These are phyloP conservation scores for Dissoconium aciculare DNA, from an alignment of 2,329 filamentous ascomycete genomes.

Conservation along the genomic window DNA sequence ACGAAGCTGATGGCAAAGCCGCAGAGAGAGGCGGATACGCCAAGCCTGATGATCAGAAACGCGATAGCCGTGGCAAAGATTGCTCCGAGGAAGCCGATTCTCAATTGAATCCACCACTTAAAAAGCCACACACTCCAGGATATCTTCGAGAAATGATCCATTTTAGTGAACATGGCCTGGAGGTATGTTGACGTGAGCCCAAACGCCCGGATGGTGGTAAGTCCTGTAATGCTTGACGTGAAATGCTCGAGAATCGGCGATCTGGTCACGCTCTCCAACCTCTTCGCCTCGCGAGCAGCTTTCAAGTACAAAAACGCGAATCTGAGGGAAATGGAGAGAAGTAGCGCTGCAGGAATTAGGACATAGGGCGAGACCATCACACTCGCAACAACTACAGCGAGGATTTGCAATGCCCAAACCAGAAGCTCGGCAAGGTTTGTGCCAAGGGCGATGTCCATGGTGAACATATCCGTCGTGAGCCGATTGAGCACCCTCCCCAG, in stretches of 20 bases:
- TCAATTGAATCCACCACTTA: slow-evolving; percentile 1
- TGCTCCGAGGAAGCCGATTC: neutral
- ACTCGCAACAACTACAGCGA: slow-evolving; percentile 3
- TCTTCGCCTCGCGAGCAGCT: slow-evolving; percentile 3
- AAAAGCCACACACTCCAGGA: neutral
- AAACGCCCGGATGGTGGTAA: slow-evolving; percentile 1
- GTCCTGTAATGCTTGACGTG: slow-evolving; percentile 1
- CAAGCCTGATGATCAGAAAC: slow-evolving; percentile 1
- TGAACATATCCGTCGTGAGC: slow-evolving; percentile 88
- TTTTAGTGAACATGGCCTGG: neutral
- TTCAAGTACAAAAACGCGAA: slow-evolving; percentile 1
- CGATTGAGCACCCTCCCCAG: slow-evolving; percentile 88
- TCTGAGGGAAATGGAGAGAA: slow-evolving; percentile 1
- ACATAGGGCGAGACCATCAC: slow-evolving; percentile 1
- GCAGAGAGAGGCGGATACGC: neutral
- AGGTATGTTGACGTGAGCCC: neutral
- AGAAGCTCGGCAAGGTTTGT: slow-evolving; percentile 4
- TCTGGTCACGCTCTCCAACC: slow-evolving; percentile 3
- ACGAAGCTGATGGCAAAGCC: slow-evolving; percentile 1
- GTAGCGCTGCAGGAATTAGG: slow-evolving; percentile 2
- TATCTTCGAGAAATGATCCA: neutral
- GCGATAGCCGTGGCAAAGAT: neutral
- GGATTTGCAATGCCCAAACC: slow-evolving; percentile 2
- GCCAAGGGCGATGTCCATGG: slow-evolving; percentile 43
- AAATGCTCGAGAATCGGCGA: slow-evolving; percentile 5